A percentile compares a stretch with the other conserved stretches of the same genome.
phyloP scores from a whole-genome alignment of 2,329 filamentous ascomycete genomes.

The Ophiognomonia clavigignenti-juglandacearum region DNA sequence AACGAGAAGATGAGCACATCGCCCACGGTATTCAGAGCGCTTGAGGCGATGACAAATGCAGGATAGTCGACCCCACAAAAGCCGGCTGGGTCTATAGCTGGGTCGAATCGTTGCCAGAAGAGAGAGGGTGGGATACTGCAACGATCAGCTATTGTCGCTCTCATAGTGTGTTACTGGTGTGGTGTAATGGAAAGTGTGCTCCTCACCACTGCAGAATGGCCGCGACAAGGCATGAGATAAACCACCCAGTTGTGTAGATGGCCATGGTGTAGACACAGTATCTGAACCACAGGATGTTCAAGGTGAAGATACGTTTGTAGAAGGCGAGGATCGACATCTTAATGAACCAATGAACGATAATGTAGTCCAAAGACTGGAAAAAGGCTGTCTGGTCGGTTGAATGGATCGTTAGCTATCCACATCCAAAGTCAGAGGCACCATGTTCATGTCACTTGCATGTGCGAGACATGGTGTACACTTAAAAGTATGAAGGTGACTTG shows the following conservation, averaged over 20 bases:
- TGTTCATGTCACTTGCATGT: no score
- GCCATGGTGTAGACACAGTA: neutral
- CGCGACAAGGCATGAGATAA: neutral
- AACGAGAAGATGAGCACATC: neutral
- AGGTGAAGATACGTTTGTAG: neutral
- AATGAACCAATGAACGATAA: neutral
- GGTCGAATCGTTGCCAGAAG: neutral
- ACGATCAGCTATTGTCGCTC: neutral
- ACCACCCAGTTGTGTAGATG: neutral
- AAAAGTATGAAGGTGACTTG: neutral
- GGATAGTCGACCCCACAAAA: neutral
- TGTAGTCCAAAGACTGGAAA: neutral
- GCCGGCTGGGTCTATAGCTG: neutral
- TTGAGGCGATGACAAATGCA: neutral
- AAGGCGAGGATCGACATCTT: neutral
- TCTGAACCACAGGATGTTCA: neutral
- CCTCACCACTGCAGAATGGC: neutral
- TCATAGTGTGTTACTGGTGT: neutral
- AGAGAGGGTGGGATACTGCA: neutral
- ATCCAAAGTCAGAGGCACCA: no score
- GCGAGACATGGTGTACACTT: no score
- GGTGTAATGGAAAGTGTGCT: neutral
- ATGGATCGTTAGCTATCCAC: neutral
- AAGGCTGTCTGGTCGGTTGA: neutral
- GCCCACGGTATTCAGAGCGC: neutral